These are phyloP conservation scores for Chrysanthemum lavandulifolium DNA, from an alignment of 129 eudicot species.

Conservation along the genomic window DNA sequence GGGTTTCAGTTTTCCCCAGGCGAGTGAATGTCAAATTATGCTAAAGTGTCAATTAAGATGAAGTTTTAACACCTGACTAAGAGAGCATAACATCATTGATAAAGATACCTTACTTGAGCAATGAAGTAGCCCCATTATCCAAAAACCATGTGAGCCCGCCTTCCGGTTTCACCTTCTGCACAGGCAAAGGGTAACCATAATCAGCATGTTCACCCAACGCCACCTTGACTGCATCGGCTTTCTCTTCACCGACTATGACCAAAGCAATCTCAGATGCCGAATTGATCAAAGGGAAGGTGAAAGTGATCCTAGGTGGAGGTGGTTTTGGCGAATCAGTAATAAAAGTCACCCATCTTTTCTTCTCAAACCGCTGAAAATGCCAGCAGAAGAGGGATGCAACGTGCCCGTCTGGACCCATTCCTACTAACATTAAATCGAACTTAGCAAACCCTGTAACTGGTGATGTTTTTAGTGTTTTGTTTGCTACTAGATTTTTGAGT, in stretches of 20 bases:
- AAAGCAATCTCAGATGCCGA: slow-evolving; percentile 64
- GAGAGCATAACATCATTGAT: neutral
- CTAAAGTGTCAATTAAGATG: too few relatives aligned
- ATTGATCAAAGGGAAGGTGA: slow-evolving; percentile 86
- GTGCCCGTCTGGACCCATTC: slow-evolving; percentile 98
- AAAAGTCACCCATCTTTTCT: slow-evolving; percentile 72
- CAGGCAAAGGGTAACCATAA: slow-evolving; percentile 47
- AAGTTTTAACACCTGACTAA: too few relatives aligned
- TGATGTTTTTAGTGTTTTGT: slow-evolving; percentile 36
- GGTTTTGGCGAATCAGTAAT: slow-evolving; percentile 90
- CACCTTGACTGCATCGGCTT: slow-evolving; percentile 52
- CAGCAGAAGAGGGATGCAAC: slow-evolving; percentile 89
- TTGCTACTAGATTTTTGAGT: slow-evolving; percentile 46
- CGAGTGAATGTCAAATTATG: too few relatives aligned
- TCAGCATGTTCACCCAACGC: slow-evolving; percentile 39
- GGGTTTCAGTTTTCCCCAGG: neutral
- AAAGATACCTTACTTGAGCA: slow-evolving; percentile 29
- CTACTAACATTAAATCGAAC: slow-evolving; percentile 71
- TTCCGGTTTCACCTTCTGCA: slow-evolving; percentile 62
- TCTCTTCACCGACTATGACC: slow-evolving; percentile 72
- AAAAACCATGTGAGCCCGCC: slow-evolving; percentile 70
- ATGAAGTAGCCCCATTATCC: slow-evolving; percentile 60
- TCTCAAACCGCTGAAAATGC: slow-evolving; percentile 63
- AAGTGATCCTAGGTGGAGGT: slow-evolving; percentile 80
- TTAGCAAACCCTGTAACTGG: slow-evolving; percentile 56